Evolutionary conservation across 495 filamentous ascomycete genomes (phyloP), one percentile per base, ranked within the genome.

Genomic region (Annulohypoxylon nitens): DNA sequence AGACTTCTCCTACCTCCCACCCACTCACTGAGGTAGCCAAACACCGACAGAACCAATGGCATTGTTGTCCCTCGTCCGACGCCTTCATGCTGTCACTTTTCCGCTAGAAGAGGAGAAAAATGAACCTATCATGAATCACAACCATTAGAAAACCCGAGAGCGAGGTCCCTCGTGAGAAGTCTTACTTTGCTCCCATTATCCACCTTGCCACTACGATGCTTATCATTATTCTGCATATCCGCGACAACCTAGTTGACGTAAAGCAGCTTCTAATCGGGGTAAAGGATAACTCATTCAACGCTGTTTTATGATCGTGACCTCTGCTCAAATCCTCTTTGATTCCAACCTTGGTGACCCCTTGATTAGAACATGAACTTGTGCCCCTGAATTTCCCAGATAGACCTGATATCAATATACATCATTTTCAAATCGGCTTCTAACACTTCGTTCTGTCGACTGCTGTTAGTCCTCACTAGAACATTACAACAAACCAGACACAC

Each of bases 211-310:
- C 60, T 33, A 9, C 16, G 12, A 37, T 39, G 18, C 60, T 33
- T 54, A 33, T 54, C 23, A 54, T 54, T 50, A 60, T 43, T 43
- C 18, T 45, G 57, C 57, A 60, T 60, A 60, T 16, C 57, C 37
- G 57, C 57, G 20, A 23, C 18, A 59, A 59, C 37, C 37, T 43
- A 10, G 16, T 41, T 37, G 12, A n/a, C 20, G 11, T 33, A 54
- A 30, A 33, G 50, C 12, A 33, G 50, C 25, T 54, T 54, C 12
- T 54, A 33, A 25, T 33, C 50, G 11, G 10, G 23, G 48, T 20
- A 33, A 33, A 54, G 10, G 23, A 14, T 33, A 54, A 25, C 12
- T 54, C 25, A 14, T 30, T 11, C 12, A 16, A 33, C 50, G 23
- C 25, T 14, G 12, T 54, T 11, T 12, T 25, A 26, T 11, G 20